Percentiles rank a stretch among this genome's conserved stretches.
These are phyloP conservation scores for Calamus simplicifolius DNA, from an alignment of 176 grass and related monocot genomes.

Conservation along the genomic window DNA sequence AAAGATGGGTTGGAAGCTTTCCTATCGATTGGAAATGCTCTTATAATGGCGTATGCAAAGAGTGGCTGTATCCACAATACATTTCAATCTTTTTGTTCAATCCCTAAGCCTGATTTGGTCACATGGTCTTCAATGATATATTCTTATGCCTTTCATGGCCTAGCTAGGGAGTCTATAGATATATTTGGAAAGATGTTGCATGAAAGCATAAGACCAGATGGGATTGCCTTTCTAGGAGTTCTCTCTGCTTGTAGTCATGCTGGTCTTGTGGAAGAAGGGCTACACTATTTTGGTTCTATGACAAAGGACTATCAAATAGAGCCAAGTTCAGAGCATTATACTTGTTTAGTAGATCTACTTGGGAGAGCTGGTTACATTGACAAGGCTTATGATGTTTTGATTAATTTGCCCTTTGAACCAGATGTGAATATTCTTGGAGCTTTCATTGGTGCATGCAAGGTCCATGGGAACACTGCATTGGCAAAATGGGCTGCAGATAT, in stretches of 20 bases:
- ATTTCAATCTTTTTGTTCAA: constrained; percentile 24
- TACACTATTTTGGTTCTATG: constrained; percentile 59
- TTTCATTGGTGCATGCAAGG: constrained; percentile 62
- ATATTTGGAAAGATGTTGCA: constrained; percentile 61
- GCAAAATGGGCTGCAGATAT: constrained; percentile 56
- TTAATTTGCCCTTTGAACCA: constrained; percentile 25
- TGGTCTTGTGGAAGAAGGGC: constrained; percentile 49
- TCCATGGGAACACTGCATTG: constrained; percentile 36
- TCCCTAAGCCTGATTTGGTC: constrained; percentile 43
- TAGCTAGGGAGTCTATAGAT: constrained; percentile 22
- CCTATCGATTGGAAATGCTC: constrained; percentile 51
- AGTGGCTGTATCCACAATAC: constrained; percentile 50
- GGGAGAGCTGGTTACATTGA: constrained; percentile 59
- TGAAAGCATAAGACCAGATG: constrained; percentile 36
- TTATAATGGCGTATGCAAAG: constrained; percentile 68
- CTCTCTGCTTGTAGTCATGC: constrained; percentile 73
- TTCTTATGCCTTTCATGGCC: constrained; percentile 51
- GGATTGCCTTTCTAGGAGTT: constrained; percentile 56
- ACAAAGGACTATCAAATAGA: constrained; percentile 33
- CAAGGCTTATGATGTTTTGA: constrained; percentile 41
- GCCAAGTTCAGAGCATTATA: constrained; percentile 46
- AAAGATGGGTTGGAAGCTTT: constrained; percentile 39
- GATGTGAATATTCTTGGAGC: constrained; percentile 51
- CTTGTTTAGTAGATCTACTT: constrained; percentile 78
- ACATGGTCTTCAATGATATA: constrained; percentile 75